These are phyloP conservation scores for Ramaria sp. DNA, from an alignment of 768 basidiomycete genomes.

Conservation along the genomic window DNA sequence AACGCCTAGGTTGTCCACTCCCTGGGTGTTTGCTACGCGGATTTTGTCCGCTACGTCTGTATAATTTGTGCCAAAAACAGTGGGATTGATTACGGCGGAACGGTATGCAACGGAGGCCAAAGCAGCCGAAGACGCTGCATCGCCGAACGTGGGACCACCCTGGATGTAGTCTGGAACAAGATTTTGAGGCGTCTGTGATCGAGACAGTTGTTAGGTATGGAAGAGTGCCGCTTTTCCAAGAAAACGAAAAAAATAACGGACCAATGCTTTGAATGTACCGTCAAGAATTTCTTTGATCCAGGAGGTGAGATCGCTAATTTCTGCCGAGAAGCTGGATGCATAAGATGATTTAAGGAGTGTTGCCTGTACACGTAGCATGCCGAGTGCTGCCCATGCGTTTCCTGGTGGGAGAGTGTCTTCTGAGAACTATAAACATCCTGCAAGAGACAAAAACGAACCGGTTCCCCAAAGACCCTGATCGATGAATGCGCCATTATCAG, in stretches of 20 bases:
- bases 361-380: constrained; percentile 28
- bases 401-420: constrained; percentile 9
- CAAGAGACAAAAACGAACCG: constrained; percentile 13
- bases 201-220: neutral
- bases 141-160: constrained; percentile 22
- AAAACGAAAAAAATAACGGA: constrained; percentile 17
- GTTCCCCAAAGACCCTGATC: constrained; percentile 26
- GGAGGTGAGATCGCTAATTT: constrained; percentile 20
- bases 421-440: neutral
- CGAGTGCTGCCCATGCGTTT: constrained; percentile 32
- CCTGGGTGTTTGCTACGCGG: constrained; percentile 20
- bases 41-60: constrained; percentile 21
- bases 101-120: constrained; percentile 19
- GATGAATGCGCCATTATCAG: constrained; percentile 12
- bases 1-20: constrained; percentile 25
- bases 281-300: constrained; percentile 28
- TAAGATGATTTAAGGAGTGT: constrained; percentile 24
- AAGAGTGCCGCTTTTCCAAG: too few species aligned
- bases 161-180: constrained; percentile 28
- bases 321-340: constrained; percentile 18
- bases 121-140: constrained; percentile 24
- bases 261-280: constrained; percentile 18
- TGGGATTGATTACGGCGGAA: constrained; percentile 20
- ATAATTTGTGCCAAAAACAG: constrained; percentile 21
- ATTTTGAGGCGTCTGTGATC: constrained; percentile 19